A percentile compares a stretch with the other conserved stretches of the same genome.
These are phyloP conservation scores for Myxozyma neglecta DNA, from an alignment of 805 yeast genomes.

Conservation along the genomic window DNA sequence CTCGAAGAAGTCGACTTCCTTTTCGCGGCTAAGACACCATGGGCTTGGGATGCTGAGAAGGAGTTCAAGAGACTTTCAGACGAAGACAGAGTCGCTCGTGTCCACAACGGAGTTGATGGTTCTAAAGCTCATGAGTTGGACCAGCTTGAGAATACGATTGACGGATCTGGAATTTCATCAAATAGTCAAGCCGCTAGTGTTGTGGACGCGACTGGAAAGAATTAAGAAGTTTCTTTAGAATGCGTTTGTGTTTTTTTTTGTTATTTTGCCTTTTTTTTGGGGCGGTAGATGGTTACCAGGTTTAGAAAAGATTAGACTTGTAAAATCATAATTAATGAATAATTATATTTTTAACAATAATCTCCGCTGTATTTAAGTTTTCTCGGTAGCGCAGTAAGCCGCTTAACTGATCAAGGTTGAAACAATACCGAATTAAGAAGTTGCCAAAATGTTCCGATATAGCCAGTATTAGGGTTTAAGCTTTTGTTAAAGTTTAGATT, in stretches of 20 bases:
- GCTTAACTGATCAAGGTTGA: no score
- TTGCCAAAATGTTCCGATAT: no score
- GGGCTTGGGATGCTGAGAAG: conserved; percentile 29
- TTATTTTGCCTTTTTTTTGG: neutral
- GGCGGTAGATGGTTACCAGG: neutral
- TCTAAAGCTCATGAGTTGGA: conserved; percentile 3
- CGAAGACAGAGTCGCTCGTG: conserved; percentile 5
- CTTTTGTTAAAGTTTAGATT: no score
- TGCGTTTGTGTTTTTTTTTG: neutral
- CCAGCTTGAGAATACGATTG: neutral
- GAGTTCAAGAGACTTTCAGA: conserved; percentile 22
- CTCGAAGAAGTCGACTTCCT: conserved; percentile 60
- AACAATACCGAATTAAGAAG: no score
- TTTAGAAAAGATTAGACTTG: neutral
- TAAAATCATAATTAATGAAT: no score
- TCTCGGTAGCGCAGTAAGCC: no score
- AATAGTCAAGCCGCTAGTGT: neutral
- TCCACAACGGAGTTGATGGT: neutral
- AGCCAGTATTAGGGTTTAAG: no score
- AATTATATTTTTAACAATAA: no score
- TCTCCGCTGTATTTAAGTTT: no score
- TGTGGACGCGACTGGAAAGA: neutral
- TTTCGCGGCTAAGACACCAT: conserved; percentile 41
- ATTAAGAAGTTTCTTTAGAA: neutral
- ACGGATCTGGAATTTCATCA: neutral